Conservation (phyloP, 371 early-diverging fungal species). For the Apophysomyces sp. region DNA sequence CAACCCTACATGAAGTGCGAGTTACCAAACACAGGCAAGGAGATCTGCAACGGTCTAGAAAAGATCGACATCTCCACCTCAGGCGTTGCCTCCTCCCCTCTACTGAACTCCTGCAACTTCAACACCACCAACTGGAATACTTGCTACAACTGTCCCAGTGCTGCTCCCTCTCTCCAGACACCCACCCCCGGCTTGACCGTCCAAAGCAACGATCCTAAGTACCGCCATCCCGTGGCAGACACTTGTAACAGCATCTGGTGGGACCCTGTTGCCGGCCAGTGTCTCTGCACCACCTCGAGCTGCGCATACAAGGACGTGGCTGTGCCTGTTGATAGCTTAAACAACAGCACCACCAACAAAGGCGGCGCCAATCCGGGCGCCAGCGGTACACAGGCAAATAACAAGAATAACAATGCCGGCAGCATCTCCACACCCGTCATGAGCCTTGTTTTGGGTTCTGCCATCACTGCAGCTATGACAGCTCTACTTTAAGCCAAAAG, state of each 20-base stretch:
- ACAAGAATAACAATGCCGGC: conserved; percentile 1
- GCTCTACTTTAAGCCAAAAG: background rate
- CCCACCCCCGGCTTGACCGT: conserved; percentile 52
- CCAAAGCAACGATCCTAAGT: conserved; percentile 33
- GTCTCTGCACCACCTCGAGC: conserved; percentile 47
- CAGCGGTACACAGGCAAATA: background rate
- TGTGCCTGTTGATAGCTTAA: conserved; percentile 34
- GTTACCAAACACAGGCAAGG: conserved; percentile 60
- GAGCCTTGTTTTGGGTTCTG: conserved; percentile 3
- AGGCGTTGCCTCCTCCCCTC: conserved; percentile 41
- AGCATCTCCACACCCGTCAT: conserved; percentile 1
- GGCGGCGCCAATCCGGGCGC: conserved; percentile 5
- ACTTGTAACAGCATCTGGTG: conserved; percentile 75
- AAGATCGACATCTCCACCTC: conserved; percentile 40
- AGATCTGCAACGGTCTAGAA: conserved; percentile 76
- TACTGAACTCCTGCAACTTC: conserved; percentile 58
- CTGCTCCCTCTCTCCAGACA: conserved; percentile 48
- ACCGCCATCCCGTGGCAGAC: conserved; percentile 58
- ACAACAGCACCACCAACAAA: conserved; percentile 8
- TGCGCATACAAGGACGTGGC: conserved; percentile 56
- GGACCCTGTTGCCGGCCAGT: conserved; percentile 67
- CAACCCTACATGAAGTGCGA: conserved; percentile 63
- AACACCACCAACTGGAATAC: conserved; percentile 54
- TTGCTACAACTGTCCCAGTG: conserved; percentile 66
- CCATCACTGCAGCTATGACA: background rate